Evolutionary conservation across 2,329 filamentous ascomycete species (phyloP), one percentile per base, ranked within the genome.

Genomic region (Fusarium tupiense): DNA sequence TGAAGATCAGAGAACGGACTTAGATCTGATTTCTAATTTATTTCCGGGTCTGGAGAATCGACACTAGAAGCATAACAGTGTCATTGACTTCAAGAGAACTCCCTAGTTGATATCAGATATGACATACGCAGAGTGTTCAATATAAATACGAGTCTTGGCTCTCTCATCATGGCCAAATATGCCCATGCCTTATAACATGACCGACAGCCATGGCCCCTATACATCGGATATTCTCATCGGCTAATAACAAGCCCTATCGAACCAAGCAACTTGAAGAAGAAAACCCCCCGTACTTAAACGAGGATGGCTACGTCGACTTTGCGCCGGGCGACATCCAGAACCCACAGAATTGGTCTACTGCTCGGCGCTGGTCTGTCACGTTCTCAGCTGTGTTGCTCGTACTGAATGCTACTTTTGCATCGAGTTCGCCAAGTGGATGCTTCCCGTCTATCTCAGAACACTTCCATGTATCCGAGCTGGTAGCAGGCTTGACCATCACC

Each of bases 401-500:
- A 2, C 67, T 70, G 5, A 70, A 70, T 65, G 66, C 67, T 16
- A 70, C 67, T 20, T 70, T 70, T 54, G 67, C 67, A 13, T 70
- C 67, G 37, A 70, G 66, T 33, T 65, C 67, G 17, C 67, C 67
- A 38, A 70, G 67, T 14, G 67, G 67, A 33, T 70, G 66, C 29
- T 66, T 70, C 12, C 67, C 66, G 16, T 70, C 67, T 9, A 54
- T 70, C 35, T 50, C 67, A 31, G 49, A 47, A 49, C 66, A 70
- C 24, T 70, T 70, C 10, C 46, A 68, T 35, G 69, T 72, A 40
- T 72, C 69, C 14, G 64, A 68, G 19, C 17, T 72, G 46, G 69
- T 31, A 44, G 69, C 69, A 44, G 64, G 69, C 24, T 24, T 72
- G 16, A 72, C 64, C 6, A 72, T 75, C 9, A 75, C 74, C 10